phyloP scores from a whole-genome alignment of 1,284 basidiomycete genomes.

The Xerocomus cyaneibrunnescens region DNA sequence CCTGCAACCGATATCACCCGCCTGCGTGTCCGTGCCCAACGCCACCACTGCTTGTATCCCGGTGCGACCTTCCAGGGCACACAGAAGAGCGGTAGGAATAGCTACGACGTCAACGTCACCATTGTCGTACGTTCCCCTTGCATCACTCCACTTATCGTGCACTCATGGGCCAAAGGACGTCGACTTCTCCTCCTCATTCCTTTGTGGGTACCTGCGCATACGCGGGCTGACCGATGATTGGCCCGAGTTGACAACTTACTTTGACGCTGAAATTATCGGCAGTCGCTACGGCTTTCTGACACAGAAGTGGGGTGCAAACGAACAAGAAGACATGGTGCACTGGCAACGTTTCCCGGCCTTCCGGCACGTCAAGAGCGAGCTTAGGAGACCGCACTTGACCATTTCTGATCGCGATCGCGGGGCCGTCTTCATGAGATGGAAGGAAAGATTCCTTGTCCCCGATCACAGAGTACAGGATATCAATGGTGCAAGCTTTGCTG shows the following conservation, averaged over 20 bases:
- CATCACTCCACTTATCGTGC: neutral
- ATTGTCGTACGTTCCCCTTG: constrained; percentile 61
- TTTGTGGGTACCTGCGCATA: constrained; percentile 89
- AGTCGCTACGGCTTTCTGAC: constrained; percentile 86
- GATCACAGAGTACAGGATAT: constrained; percentile 94
- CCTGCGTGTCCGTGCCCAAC: constrained; percentile 68
- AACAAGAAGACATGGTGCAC: constrained; percentile 86
- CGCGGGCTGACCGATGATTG: constrained; percentile 87
- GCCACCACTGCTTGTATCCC: constrained; percentile 79
- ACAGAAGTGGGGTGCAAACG: constrained; percentile 81
- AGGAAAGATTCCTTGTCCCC: constrained; percentile 93
- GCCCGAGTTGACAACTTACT: constrained; percentile 89
- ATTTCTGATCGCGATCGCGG: constrained; percentile 73
- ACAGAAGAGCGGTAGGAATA: constrained; percentile 81
- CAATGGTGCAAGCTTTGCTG: constrained; percentile 93
- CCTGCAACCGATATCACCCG: constrained; percentile 73
- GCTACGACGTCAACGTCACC: constrained; percentile 82
- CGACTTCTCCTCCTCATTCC: constrained; percentile 73
- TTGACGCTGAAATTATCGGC: constrained; percentile 93
- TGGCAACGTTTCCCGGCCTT: constrained; percentile 94
- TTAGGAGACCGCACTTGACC: constrained; percentile 72
- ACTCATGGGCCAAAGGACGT: constrained; percentile 58
- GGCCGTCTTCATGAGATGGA: constrained; percentile 94
- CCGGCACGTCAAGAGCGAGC: constrained; percentile 69
- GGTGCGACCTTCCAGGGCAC: constrained; percentile 77